phyloP scores from a whole-genome alignment of 2,329 filamentous ascomycete genomes.

The Arthrinium phaeospermum region DNA sequence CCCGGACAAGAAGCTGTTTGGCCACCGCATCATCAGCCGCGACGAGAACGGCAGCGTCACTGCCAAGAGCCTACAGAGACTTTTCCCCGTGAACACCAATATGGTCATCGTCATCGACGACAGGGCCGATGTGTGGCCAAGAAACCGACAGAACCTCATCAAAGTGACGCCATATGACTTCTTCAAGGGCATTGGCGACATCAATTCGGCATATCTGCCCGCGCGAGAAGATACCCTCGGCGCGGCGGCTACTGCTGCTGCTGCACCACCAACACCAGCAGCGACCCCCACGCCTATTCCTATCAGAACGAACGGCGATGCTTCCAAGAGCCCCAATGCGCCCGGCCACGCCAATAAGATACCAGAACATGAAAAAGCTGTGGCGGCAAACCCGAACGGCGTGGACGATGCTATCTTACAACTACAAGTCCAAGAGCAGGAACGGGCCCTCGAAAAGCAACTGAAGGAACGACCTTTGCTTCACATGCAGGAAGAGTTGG shows the following conservation, averaged over 20 bases:
- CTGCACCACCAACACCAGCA: not conserved
- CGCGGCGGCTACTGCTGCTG: conserved; percentile 27
- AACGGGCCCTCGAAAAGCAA: conserved; percentile 86
- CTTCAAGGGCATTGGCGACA: conserved; percentile 97
- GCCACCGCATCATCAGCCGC: conserved; percentile 91
- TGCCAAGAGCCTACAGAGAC: conserved; percentile 84
- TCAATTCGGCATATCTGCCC: conserved; percentile 96
- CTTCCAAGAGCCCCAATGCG: conserved; percentile 21
- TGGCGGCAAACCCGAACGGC: conserved; percentile 20
- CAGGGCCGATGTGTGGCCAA: conserved; percentile 91
- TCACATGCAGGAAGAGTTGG: conserved; percentile 90
- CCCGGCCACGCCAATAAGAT: conserved; percentile 20
- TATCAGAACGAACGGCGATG: conserved; percentile 29
- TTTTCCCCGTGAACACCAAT: conserved; percentile 96
- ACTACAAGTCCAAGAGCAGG: conserved; percentile 82
- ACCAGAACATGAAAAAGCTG: conserved; percentile 28
- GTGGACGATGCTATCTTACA: conserved; percentile 59
- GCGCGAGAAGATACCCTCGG: conserved; percentile 59
- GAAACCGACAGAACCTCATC: conserved; percentile 89
- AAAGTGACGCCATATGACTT: conserved; percentile 97
- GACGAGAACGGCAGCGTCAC: conserved; percentile 96
- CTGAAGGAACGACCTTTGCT: conserved; percentile 85
- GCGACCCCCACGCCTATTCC: conserved; percentile 29
- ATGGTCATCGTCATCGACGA: conserved; percentile 99
- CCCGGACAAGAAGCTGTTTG: conserved; percentile 86